phyloP scores from a whole-genome alignment of 148 eudicot genomes.

The Talinum fruticosum region DNA sequence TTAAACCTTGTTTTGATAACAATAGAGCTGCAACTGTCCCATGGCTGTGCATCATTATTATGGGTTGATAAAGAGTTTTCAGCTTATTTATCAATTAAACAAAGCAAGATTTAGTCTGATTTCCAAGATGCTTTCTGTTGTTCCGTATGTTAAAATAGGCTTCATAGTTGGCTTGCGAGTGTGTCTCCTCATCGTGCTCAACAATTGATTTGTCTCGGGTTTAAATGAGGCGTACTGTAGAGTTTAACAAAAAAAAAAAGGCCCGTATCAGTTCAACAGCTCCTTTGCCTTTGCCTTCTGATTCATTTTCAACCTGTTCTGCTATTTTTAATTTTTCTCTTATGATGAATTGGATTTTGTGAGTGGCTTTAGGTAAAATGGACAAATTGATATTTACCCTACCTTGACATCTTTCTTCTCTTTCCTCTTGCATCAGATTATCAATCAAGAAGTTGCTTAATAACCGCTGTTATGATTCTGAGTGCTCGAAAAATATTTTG shows the following conservation, averaged over 20 bases:
- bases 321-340: too few species aligned
- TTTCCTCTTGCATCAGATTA: not conserved
- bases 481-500: too few species aligned
- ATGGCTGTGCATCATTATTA: not conserved
- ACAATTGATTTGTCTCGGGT: not conserved
- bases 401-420: not conserved
- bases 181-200: not conserved
- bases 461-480: not conserved
- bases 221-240: too few species aligned
- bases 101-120: not conserved
- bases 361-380: not conserved
- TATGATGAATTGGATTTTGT: not conserved
- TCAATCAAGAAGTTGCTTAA: not conserved
- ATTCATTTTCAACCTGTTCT: not conserved
- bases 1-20: not conserved
- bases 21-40: not conserved
- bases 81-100: not conserved
- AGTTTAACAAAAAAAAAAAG: not conserved
- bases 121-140: not conserved
- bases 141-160: not conserved
- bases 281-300: not conserved
- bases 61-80: not conserved
- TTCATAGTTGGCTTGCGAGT: not conserved
- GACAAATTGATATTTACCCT: not conserved
- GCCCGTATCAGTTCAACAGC: not conserved